phyloP scores from a whole-genome alignment of 257 asterid genomes.

The Fraxinus cuspidata region DNA sequence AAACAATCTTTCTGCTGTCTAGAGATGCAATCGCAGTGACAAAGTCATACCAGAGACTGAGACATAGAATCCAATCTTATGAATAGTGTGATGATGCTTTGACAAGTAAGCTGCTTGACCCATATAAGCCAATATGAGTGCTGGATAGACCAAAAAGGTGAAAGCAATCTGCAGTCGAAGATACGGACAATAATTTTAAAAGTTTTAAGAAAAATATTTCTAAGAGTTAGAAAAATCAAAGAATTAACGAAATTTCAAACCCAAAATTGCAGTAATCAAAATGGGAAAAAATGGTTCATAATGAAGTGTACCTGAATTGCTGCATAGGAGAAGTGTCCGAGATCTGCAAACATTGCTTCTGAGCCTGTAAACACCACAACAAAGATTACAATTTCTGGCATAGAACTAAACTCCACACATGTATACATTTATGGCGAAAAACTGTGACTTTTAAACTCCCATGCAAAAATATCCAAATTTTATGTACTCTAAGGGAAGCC shows the following conservation, averaged over 20 bases:
- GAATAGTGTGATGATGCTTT: conserved; percentile 72
- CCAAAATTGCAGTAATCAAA: neutral
- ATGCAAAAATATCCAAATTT: neutral
- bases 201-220: neutral
- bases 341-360: conserved; percentile 99
- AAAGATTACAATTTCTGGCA: neutral
- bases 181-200: neutral
- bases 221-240: neutral
- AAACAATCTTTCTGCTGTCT: neutral
- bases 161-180: conserved; percentile 78
- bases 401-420: neutral
- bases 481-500: neutral
- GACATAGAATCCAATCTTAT: conserved; percentile 79
- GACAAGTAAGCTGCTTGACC: conserved; percentile 97
- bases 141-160: conserved; percentile 94
- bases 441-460: neutral
- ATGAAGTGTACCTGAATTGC: conserved; percentile 75
- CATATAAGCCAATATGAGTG: conserved; percentile 89
- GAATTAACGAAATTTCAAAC: neutral
- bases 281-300: neutral
- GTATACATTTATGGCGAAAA: neutral
- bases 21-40: neutral
- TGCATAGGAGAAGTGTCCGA: conserved; percentile 87
- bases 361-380: conserved; percentile 61
- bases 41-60: conserved; percentile 82